A percentile compares a stretch with the other conserved stretches of the same genome.
Evolutionary conservation across 768 basidiomycete genomes (phyloP).

Genomic region (Gymnopilus junonius): DNA sequence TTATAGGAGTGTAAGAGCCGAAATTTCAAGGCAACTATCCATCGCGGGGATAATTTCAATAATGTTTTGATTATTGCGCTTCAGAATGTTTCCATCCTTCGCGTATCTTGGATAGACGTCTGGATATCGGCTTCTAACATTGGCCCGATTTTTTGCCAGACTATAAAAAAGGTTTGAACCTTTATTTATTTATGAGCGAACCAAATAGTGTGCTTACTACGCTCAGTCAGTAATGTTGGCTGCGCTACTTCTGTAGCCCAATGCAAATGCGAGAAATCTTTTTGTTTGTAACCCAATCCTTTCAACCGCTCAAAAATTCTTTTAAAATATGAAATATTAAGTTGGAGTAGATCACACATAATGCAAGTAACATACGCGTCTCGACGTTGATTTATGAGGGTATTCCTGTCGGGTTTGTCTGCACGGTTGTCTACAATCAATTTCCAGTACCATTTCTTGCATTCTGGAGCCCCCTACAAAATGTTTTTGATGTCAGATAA

Average conservation of each 20-base stretch:
- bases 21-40: too few relatives aligned
- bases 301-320: neutral
- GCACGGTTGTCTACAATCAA: neutral
- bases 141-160: too few relatives aligned
- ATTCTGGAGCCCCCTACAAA: neutral
- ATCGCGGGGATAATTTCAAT: too few relatives aligned
- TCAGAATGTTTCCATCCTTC: too few relatives aligned
- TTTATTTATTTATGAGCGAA: too few relatives aligned
- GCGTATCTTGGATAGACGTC: too few relatives aligned
- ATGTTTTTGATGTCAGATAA: neutral
- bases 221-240: neutral
- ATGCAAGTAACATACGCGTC: neutral
- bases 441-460: neutral
- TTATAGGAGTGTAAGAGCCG: too few relatives aligned
- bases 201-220: neutral
- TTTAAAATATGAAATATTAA: too few relatives aligned
- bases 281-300: neutral
- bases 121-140: too few relatives aligned
- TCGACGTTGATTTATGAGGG: neutral
- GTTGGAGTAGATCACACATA: too few relatives aligned
- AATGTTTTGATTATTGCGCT: too few relatives aligned
- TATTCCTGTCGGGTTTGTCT: neutral
- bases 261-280: neutral
- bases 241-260: neutral
- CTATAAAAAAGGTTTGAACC: too few relatives aligned